Percentiles rank a stretch among this genome's conserved stretches.
Conservation (phyloP, 1,139 yeast species). For the Kluyveromyces marxianus region DNA sequence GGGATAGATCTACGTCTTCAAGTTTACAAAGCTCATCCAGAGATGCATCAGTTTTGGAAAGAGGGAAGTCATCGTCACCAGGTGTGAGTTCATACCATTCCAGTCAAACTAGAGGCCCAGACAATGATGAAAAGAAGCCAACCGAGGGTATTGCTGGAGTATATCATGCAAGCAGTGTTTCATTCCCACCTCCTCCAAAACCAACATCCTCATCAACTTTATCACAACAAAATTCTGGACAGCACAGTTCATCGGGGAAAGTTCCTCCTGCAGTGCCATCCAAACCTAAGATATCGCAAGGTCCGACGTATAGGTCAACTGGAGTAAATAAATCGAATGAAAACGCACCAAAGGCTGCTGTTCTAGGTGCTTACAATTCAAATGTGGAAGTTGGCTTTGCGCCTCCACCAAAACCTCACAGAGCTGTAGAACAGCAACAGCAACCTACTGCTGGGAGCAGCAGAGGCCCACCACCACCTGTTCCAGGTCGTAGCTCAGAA, state of each 20-base stretch:
- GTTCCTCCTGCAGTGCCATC: neutral
- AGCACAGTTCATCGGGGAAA: too few species aligned
- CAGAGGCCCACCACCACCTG: neutral
- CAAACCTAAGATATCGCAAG: neutral
- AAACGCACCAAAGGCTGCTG: constrained; percentile 4
- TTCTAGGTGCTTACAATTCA: constrained; percentile 24
- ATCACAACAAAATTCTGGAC: too few species aligned
- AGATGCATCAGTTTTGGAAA: neutral
- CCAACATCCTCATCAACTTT: too few species aligned
- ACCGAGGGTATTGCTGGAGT: constrained; percentile 6
- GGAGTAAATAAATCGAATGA: neutral
- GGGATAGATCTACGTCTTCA: constrained; percentile 12
- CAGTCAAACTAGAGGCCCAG: too few species aligned
- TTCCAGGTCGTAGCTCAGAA: too few species aligned
- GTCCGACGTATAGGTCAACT: neutral
- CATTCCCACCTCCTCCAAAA: constrained; percentile 10
- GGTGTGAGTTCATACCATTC: neutral
- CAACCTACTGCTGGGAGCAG: too few species aligned
- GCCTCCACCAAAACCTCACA: constrained; percentile 27
- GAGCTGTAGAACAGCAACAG: constrained; percentile 4
- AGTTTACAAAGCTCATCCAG: neutral
- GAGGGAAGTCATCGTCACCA: neutral
- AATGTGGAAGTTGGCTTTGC: constrained; percentile 22
- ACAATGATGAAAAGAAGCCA: neutral
- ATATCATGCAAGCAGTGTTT: constrained; percentile 3